Evolutionary conservation across 768 basidiomycete genomes (phyloP).

Genomic region (Podaxis sp.): DNA sequence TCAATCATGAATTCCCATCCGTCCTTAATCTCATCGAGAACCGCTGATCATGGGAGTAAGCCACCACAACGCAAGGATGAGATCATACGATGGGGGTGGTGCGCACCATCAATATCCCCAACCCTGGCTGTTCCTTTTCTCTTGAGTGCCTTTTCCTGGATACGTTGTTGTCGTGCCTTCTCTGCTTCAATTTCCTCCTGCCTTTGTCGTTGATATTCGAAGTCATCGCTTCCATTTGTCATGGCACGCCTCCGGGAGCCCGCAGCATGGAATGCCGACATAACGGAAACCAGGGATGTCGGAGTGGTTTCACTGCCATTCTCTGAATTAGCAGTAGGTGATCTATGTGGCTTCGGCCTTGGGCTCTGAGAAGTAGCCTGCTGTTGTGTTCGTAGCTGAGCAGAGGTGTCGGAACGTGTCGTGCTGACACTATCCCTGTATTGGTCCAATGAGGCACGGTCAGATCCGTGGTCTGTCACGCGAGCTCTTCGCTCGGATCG

Average conservation of each 20-base stretch:
- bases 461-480: slow-evolving; percentile 46
- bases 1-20: slow-evolving; percentile 89
- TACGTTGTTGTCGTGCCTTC: slow-evolving; percentile 61
- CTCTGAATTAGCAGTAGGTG: slow-evolving; percentile 28
- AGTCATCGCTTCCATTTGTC: slow-evolving; percentile 47
- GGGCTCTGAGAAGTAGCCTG: slow-evolving; percentile 13
- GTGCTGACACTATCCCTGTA: slow-evolving; percentile 51
- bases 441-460: slow-evolving; percentile 35
- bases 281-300: slow-evolving; percentile 45
- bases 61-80: neutral
- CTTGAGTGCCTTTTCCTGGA: slow-evolving; percentile 61
- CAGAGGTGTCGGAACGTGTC: slow-evolving; percentile 40
- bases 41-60: slow-evolving; percentile 39
- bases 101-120: slow-evolving; percentile 84
- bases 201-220: slow-evolving; percentile 53
- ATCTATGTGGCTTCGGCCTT: slow-evolving; percentile 19
- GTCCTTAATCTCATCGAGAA: slow-evolving; percentile 80
- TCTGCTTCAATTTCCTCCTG: slow-evolving; percentile 61
- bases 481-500: slow-evolving; percentile 62
- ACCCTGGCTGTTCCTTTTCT: slow-evolving; percentile 50
- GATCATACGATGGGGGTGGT: neutral
- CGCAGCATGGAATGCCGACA: slow-evolving; percentile 70
- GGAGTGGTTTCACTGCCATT: slow-evolving; percentile 37
- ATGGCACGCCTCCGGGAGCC: slow-evolving; percentile 53
- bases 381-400: slow-evolving; percentile 12